Base-by-base conservation (phyloP, 2,329 filamentous ascomycete genomes). In the Biscogniauxia mediterranea region DNA sequence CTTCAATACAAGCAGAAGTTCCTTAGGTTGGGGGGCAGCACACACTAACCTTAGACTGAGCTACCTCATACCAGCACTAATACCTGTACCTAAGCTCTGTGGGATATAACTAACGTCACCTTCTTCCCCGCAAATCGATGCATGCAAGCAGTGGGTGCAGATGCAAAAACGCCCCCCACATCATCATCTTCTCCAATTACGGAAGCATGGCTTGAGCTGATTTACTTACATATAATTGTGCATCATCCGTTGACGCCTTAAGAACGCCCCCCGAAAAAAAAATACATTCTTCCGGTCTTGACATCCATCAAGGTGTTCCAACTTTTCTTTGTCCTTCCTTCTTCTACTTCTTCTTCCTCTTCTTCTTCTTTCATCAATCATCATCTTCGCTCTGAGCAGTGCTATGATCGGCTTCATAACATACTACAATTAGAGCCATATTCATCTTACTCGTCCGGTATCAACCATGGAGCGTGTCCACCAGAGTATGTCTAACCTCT, bases 381-480 rank as follows among this genome's bases (percentile, higher is more conserved):
- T 46, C 15, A n/a, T n/a, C 38, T n/a, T 46, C 15, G 2, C 13
- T 46, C 38, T 46, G 19, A 9, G 50, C 5, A 52, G 3, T 52
- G 50, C 50, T 19, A 52, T 19, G 8, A 52, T 52, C 50, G 19
- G 50, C 50, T 13, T 52, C 50, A 52, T 23, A 7, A 52, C 38
- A 21, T 38, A 38, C 7, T 38, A 38, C 32, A 38, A 6, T 38
- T 38, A 15, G 7, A 38, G 32, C 9, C 7, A 38, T 46, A 46
- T 32, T 32, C 7, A 32, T 46, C 38, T 46, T 46, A 15, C 38
- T n/a, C 15, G 17, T 11, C 15, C 38, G 38, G 15, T 52, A 54
- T 46, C 59, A 69, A 42, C 28, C n/a, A 74, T 74, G 72, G 71
- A 73, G 15, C 67, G 72, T 56, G 57, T 73, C 57, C 66, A 73